Base-by-base conservation (phyloP, 2,329 filamentous ascomycete genomes). In the Xylaria sp. region DNA sequence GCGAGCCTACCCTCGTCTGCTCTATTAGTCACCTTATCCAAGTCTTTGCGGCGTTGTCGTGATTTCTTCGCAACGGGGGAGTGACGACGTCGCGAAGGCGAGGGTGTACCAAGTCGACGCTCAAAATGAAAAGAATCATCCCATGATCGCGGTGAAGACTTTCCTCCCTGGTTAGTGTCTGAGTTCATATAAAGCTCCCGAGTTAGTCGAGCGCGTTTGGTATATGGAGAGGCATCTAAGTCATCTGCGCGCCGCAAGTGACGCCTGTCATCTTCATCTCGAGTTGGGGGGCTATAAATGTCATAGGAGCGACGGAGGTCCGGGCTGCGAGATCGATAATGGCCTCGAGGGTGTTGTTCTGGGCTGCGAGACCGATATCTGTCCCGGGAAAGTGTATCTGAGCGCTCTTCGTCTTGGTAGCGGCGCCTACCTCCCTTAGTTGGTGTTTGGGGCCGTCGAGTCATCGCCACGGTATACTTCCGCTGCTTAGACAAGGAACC, bases 401-500 rank as follows among this genome's bases (percentile, higher is more conserved):
- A 51, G 42, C n/a, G 39, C 27, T 57, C 65, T 34, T 21, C 27
- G 34, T 36, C 34, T 12, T 30, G 42, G 42, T 62, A 56, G 42
- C 51, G 42, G 24, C 12, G 50, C 19, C 4, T n/a, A n/a, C 12
- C n/a, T 5, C 17, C 47, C 56, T 27, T 48, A 5, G 48, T 55
- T 50, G 58, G 54, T 24, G 47, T 45, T 48, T 54, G 69, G 47
- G 67, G 56, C 59, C 63, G 34, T 9, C n/a, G 60, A 27, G 4
- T 65, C 61, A 36, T 59, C 1, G 6, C 30, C 27, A 19, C 14
- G 12, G 54, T 51, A 47, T 54, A 17, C 21, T 68, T 34, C 36
- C 82, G 77, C 67, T 74, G 77, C 51, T 79, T 75, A 4, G 74
- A 77, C 47, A 82, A 75, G 2, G 79, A 82, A 12, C 45, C 53